phyloP scores from a whole-genome alignment of 2,329 filamentous ascomycete species.

The Colletotrichum godetiae region DNA sequence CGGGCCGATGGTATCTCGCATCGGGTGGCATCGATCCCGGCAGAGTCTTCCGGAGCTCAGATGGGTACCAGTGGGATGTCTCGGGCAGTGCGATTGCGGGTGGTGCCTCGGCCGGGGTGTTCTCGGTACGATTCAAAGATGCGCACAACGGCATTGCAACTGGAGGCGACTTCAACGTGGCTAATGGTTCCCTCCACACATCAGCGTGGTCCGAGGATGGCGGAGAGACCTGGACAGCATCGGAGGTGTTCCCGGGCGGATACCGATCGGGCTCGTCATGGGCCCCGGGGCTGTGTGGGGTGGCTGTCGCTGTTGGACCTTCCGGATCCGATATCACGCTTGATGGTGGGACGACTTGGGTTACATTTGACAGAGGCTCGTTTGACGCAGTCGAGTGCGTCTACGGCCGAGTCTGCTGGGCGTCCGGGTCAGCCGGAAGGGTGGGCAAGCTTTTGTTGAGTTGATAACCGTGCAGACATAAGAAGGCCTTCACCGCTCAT shows the following conservation, averaged over 20 bases:
- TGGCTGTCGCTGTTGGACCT: conserved; percentile 46
- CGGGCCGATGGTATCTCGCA: conserved; percentile 44
- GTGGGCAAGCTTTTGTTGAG: conserved; percentile 38
- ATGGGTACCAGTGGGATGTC: conserved; percentile 43
- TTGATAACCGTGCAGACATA: neutral
- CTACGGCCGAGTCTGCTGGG: conserved; percentile 42
- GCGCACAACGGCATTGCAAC: conserved; percentile 42
- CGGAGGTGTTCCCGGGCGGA: conserved; percentile 42
- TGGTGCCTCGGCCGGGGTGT: conserved; percentile 43
- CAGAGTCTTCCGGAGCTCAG: conserved; percentile 42
- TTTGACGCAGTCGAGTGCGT: conserved; percentile 48
- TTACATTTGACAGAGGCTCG: conserved; percentile 42
- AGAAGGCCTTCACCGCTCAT: neutral
- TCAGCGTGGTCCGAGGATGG: conserved; percentile 46
- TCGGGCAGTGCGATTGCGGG: conserved; percentile 41
- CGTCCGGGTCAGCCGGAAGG: conserved; percentile 43
- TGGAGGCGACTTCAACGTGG: conserved; percentile 45
- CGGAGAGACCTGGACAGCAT: conserved; percentile 42
- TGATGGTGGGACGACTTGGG: conserved; percentile 44
- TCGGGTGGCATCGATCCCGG: conserved; percentile 44
- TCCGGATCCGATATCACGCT: conserved; percentile 46
- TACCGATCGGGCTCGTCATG: conserved; percentile 47
- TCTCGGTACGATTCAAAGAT: conserved; percentile 47
- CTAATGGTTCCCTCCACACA: conserved; percentile 37
- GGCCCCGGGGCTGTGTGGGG: conserved; percentile 39